Evolutionary conservation across 768 basidiomycete genomes (phyloP).

Genomic region (Clathrus columnatus): DNA sequence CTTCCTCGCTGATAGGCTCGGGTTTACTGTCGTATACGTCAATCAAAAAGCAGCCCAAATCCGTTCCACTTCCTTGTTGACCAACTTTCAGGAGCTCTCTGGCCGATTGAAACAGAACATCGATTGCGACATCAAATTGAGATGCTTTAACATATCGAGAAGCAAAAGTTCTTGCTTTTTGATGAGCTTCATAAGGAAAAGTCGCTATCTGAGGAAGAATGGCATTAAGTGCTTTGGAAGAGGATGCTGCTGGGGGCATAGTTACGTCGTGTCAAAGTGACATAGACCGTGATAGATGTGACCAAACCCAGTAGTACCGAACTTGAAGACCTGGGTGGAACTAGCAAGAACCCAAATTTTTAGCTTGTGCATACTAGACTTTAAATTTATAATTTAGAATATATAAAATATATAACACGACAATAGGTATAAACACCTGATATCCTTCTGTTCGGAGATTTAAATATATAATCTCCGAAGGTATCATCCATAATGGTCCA

Average conservation of each 20-base stretch:
- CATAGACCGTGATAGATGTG: not conserved
- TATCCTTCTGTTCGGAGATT: too few species aligned
- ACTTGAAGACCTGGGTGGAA: too few species aligned
- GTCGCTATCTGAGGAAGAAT: conserved; percentile 64
- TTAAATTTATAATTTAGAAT: too few species aligned
- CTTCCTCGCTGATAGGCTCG: conserved; percentile 66
- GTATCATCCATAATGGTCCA: conserved; percentile 3
- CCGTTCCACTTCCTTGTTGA: conserved; percentile 84
- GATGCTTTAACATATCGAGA: conserved; percentile 67
- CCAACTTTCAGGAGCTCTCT: conserved; percentile 81
- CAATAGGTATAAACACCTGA: too few species aligned
- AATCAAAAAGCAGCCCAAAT: conserved; percentile 70
- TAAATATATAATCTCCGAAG: not conserved
- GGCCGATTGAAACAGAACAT: conserved; percentile 87
- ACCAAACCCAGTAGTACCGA: too few species aligned
- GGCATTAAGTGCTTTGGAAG: conserved; percentile 61
- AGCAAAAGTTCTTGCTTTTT: conserved; percentile 93
- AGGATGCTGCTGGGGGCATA: conserved; percentile 26
- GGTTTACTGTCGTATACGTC: conserved; percentile 75
- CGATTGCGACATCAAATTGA: conserved; percentile 80
- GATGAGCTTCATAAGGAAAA: conserved; percentile 89
- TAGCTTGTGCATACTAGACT: too few species aligned
- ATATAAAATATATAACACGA: too few species aligned
- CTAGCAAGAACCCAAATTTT: too few species aligned
- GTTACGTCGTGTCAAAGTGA: not conserved